Evolutionary conservation across 2,329 filamentous ascomycete species (phyloP), one percentile per base, ranked within the genome.

Genomic region (Ophioceras dolichostomum): DNA sequence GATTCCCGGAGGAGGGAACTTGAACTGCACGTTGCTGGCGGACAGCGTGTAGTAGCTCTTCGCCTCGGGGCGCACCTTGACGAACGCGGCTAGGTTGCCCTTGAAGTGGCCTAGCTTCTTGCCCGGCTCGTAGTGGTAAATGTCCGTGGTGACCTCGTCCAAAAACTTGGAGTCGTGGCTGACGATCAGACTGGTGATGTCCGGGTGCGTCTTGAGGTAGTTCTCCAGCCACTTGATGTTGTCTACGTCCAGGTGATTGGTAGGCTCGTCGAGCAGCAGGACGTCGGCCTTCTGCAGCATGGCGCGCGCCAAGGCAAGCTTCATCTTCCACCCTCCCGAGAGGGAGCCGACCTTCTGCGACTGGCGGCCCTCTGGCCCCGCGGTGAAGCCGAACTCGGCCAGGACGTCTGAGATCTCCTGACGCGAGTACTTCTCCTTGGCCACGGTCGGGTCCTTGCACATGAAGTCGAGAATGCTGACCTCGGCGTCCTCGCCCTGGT

Each of bases 281-380:
- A 98, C 88, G 57, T 98, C 91, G n/a, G 91, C 89, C 54, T 80
- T 83, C 70, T 91, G 84, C 52, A 98, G 73, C 88, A 98, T 96
- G 45, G 91, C 91, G 52, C 91, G 78, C 37, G 91, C 91, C 59
- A 98, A 65, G 47, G 91, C 91, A 43, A 98, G 68, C 77, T 98
- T 98, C 91, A 98, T 98, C 75, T 96, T 96, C 91, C 91, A 98
- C 56, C 91, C 91, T 63, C 91, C 91, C 31, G 91, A 96, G 26
- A 98, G 65, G 16, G 89, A 95, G 49, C 91, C 91, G 41, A 98
- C 91, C 50, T 82, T 84, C 57, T 95, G 78, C 5, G 79, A 73
- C 60, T 96, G 91, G 42, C 86, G 78, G 41, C 89, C 91, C 47
- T 91, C 83, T 1, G 87, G 86, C 3, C 89, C 89, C 43, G 83